phyloP scores from a whole-genome alignment of 192 early-diverging fungal genomes.

The Podila clonocystis region DNA sequence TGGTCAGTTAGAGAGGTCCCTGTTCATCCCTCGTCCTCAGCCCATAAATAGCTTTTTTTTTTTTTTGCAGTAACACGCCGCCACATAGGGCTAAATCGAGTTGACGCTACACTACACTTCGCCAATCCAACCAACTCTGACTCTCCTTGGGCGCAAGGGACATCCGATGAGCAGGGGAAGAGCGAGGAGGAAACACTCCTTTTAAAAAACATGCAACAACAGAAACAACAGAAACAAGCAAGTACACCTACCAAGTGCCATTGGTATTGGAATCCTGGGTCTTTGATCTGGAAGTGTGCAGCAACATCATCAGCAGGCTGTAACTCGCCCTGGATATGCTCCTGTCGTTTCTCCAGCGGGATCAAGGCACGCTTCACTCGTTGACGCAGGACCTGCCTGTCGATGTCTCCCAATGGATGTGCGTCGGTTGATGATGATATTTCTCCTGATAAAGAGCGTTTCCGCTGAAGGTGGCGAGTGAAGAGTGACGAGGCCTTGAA shows the following conservation, averaged over 20 bases:
- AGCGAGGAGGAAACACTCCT: no score
- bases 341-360: slow-evolving; percentile 13
- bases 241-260: slow-evolving; percentile 79
- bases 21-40: background rate
- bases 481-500: slow-evolving; percentile 14
- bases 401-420: slow-evolving; percentile 33
- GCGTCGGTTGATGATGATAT: background rate
- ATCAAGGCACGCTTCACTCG: slow-evolving; percentile 45
- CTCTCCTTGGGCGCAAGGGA: no score
- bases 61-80: no score
- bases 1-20: background rate
- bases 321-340: slow-evolving; percentile 8
- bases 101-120: no score
- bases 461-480: background rate
- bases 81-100: no score
- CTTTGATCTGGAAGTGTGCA: slow-evolving; percentile 63
- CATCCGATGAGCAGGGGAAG: no score
- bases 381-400: slow-evolving; percentile 48
- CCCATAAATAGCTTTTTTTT: no score
- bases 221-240: background rate
- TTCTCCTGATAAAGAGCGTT: no score
- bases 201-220: no score
- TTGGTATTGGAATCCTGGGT: slow-evolving; percentile 80
- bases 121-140: no score
- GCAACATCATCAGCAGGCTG: slow-evolving; percentile 29